phyloP scores from a whole-genome alignment of 768 basidiomycete species.

The Omphalotus guepiniiformis region DNA sequence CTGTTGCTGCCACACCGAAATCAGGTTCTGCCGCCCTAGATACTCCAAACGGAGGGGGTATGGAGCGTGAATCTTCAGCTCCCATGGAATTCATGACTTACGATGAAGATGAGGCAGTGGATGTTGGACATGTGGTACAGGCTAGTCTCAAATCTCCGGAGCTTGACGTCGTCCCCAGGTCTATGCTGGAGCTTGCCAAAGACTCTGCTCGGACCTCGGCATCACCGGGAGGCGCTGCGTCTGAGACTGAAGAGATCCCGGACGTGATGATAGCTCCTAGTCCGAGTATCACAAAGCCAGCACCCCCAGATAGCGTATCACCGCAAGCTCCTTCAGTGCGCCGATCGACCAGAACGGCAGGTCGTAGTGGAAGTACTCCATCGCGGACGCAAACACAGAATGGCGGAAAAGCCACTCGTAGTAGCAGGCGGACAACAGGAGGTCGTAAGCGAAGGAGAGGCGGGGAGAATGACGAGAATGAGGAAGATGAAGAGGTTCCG shows the following conservation, averaged over 20 bases:
- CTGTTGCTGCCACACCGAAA: conserved; percentile 10
- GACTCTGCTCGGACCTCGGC: conserved; percentile 21
- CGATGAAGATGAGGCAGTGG: conserved; percentile 33
- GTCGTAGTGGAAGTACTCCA: background rate
- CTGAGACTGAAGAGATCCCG: conserved; percentile 4
- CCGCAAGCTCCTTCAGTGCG: conserved; percentile 2
- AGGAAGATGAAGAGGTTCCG: conserved; percentile 12
- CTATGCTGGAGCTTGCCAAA: conserved; percentile 64
- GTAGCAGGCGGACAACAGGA: background rate
- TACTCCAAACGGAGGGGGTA: conserved; percentile 7
- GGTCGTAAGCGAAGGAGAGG: conserved; percentile 13
- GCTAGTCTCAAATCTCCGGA: conserved; percentile 9
- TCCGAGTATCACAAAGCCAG: background rate
- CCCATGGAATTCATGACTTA: conserved; percentile 28
- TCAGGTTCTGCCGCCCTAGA: background rate
- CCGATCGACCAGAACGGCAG: background rate
- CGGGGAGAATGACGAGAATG: conserved; percentile 10
- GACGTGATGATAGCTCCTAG: background rate
- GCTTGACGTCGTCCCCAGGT: conserved; percentile 37
- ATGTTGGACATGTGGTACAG: conserved; percentile 28
- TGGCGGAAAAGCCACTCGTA: background rate
- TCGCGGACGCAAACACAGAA: background rate
- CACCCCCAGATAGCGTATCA: background rate
- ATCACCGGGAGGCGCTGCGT: background rate
- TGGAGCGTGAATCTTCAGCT: conserved; percentile 16